Percentiles rank a stretch among this genome's conserved stretches.
Conservation (phyloP, 139 green algal species). For the Tetraselmis chui region DNA sequence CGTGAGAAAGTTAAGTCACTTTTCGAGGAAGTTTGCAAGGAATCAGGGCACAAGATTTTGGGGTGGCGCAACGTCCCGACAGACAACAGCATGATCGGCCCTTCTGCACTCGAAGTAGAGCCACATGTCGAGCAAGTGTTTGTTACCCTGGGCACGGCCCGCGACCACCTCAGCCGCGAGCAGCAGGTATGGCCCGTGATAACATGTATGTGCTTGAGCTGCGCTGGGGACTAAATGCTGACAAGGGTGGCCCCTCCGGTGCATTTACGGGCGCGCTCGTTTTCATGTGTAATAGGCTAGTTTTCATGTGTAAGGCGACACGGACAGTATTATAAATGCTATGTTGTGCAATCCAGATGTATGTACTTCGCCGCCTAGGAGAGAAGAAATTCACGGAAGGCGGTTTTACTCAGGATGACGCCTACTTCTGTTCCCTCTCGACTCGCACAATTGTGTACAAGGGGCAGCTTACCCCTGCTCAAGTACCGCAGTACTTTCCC, state of each 20-base stretch:
- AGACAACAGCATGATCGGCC: conserved; percentile 73
- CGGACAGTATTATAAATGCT: no score
- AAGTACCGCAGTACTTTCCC: conserved; percentile 75
- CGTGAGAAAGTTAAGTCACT: conserved; percentile 47
- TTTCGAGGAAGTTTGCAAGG: conserved; percentile 47
- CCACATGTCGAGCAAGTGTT: conserved; percentile 88
- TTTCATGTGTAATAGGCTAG: no score
- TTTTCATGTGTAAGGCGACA: no score
- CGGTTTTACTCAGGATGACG: conserved; percentile 57
- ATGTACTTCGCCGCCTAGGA: conserved; percentile 75
- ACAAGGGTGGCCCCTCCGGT: background rate
- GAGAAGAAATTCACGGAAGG: conserved; percentile 33
- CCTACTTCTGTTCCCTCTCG: conserved; percentile 89
- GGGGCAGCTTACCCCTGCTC: conserved; percentile 86
- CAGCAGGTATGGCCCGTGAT: conserved; percentile 41
- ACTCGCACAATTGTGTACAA: conserved; percentile 92
- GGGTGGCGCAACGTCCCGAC: conserved; percentile 83
- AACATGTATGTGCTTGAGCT: no score
- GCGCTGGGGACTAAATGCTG: background rate
- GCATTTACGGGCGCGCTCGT: background rate
- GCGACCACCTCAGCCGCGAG: conserved; percentile 20
- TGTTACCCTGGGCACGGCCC: conserved; percentile 31
- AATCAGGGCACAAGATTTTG: conserved; percentile 63
- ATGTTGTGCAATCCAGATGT: conserved; percentile 57
- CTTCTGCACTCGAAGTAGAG: conserved; percentile 64